These are phyloP conservation scores for Capronia americana DNA, from an alignment of 2,329 filamentous ascomycete genomes.

Conservation along the genomic window DNA sequence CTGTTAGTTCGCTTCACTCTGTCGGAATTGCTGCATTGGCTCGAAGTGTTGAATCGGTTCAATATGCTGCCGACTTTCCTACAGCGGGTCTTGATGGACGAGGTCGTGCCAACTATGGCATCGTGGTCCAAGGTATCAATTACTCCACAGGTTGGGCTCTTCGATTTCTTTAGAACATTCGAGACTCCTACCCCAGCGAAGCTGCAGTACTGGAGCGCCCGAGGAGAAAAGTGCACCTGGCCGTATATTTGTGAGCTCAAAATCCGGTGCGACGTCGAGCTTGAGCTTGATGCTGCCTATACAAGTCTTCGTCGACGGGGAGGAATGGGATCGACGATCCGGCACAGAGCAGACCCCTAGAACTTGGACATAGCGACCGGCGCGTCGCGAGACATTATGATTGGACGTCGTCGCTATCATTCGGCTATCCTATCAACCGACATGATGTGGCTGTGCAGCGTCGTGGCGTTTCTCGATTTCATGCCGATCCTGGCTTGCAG, in stretches of 20 bases:
- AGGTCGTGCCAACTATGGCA: slow-evolving; percentile 83
- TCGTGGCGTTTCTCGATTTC: slow-evolving; percentile 19
- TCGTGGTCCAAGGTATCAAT: slow-evolving; percentile 97
- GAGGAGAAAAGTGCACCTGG: slow-evolving; percentile 89
- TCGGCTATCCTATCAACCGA: slow-evolving; percentile 8
- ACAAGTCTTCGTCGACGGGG: slow-evolving; percentile 69
- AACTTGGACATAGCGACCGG: slow-evolving; percentile 6
- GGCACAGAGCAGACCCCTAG: slow-evolving; percentile 19
- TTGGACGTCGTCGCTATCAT: slow-evolving; percentile 1
- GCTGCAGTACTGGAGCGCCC: slow-evolving; percentile 82
- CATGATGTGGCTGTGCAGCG: slow-evolving; percentile 27
- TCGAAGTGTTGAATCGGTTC: slow-evolving; percentile 80
- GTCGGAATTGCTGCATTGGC: slow-evolving; percentile 64
- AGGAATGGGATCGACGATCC: slow-evolving; percentile 15
- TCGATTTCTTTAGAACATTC: slow-evolving; percentile 76
- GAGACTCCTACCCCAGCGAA: slow-evolving; percentile 80
- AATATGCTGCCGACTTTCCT: slow-evolving; percentile 77
- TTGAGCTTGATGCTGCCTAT: slow-evolving; percentile 85
- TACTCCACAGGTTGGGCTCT: slow-evolving; percentile 75
- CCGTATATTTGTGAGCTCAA: slow-evolving; percentile 82
- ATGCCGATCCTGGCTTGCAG: slow-evolving; percentile 21
- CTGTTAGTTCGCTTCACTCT: slow-evolving; percentile 63
- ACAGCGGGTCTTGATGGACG: slow-evolving; percentile 72
- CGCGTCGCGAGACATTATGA: slow-evolving; percentile 11
- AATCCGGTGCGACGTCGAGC: slow-evolving; percentile 82